Base-by-base conservation (phyloP, 164 flowering plant species). In the Aristolochia californica region DNA sequence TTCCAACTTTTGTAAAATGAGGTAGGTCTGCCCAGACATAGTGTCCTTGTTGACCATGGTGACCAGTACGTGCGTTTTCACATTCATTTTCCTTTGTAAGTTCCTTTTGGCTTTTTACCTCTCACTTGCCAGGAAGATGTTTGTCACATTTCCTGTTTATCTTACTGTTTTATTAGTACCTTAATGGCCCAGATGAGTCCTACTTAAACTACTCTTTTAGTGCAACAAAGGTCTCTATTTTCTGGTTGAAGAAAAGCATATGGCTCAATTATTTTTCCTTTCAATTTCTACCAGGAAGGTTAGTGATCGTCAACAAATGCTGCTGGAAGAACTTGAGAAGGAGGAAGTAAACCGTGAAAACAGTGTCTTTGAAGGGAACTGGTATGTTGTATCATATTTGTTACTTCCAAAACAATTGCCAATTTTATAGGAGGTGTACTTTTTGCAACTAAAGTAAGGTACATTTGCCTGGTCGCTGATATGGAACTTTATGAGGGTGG, bases 11-110 rank as follows among this genome's bases (percentile, higher is more conserved):
- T 13, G 18, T 23, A 13, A 17, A 9, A 34, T 13, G 15, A 25
- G 45, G 58, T 74, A 93, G 97, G 98, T 51, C 75, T 87, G 28
- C 91, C 88, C 55, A 83, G 72, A 66, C 82, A 68, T 54, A 84
- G 90, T 47, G 66, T 81, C 59, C 58, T 85, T 66, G 58, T 76
- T 12, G 68, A 76, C 68, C 85, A 72, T 76, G 97, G 98, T 66
- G 87, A 88, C 68, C 97, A 82, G 59, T 81, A 75, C 61, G 94
- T 93, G 66, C 89, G 84, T 1, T 85, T 93, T 71, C 74, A 89
- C 18, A 57, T 93, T 50, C 75, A 77, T 5, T 75, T 93, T 53
- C 97, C 97, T 13, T 69, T 61, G 97, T 88, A 74, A 78, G 89
- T 53, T 68, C 45, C 48, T 38, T 20, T 16, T 14, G 16, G 40